Evolutionary conservation across 2,329 filamentous ascomycete species (phyloP).

Genomic region (Helotiales sp.): DNA sequence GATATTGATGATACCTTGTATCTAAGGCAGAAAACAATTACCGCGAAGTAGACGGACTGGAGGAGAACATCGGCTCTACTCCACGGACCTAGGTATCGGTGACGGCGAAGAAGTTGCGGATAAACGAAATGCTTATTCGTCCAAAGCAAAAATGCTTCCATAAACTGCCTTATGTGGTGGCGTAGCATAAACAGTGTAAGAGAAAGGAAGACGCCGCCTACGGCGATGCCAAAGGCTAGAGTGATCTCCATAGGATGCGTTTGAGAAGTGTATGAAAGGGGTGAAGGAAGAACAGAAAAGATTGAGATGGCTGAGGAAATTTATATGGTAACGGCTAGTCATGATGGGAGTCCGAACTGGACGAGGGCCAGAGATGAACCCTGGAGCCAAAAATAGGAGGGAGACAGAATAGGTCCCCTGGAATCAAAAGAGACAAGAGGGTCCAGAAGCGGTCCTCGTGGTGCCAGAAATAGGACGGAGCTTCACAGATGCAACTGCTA

Average conservation of each 20-base stretch:
- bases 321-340: too few relatives aligned
- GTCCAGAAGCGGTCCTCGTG: too few relatives aligned
- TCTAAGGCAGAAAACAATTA: slow-evolving; percentile 18
- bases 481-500: too few relatives aligned
- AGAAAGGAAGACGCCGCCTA: slow-evolving; percentile 13
- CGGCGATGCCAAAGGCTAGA: slow-evolving; percentile 18
- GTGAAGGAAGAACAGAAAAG: too few relatives aligned
- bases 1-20: slow-evolving; percentile 12
- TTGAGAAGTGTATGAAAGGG: too few relatives aligned
- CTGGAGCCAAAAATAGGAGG: too few relatives aligned
- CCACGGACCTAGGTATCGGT: slow-evolving; percentile 18
- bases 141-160: slow-evolving; percentile 4
- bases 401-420: too few relatives aligned
- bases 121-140: slow-evolving; percentile 15
- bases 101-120: slow-evolving; percentile 14
- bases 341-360: too few relatives aligned
- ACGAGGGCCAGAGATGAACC: too few relatives aligned
- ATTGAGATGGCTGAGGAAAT: too few relatives aligned
- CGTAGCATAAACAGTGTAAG: slow-evolving; percentile 12
- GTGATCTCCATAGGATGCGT: slow-evolving; percentile 23
- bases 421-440: too few relatives aligned
- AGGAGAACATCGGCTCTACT: slow-evolving; percentile 13
- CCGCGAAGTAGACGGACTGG: slow-evolving; percentile 15
- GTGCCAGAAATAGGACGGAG: too few relatives aligned
- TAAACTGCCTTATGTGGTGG: slow-evolving; percentile 9